Evolutionary conservation across 768 basidiomycete species (phyloP).

Genomic region (Coprinopsis cinerea): DNA sequence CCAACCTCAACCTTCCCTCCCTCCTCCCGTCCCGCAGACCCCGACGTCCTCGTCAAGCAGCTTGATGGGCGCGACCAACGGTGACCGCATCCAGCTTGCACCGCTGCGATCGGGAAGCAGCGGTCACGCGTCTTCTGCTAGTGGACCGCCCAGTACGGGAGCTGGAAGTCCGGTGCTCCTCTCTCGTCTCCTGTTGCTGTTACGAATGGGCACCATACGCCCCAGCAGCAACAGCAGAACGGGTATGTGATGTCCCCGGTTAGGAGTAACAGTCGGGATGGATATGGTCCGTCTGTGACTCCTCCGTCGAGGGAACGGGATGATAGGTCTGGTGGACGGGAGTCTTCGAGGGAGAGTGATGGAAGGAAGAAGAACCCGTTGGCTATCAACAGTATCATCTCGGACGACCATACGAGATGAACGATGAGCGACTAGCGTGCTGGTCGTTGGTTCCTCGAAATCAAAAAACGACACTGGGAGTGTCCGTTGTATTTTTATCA

Average conservation of each 20-base stretch:
- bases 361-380: constrained; percentile 54
- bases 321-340: constrained; percentile 15
- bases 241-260: not conserved
- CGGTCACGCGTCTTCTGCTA: constrained; percentile 1
- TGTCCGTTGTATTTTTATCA: constrained; percentile 5
- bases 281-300: constrained; percentile 17
- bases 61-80: constrained; percentile 16
- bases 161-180: constrained; percentile 11
- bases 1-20: constrained; percentile 3
- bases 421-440: not conserved
- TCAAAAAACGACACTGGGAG: not conserved
- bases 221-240: not conserved
- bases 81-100: constrained; percentile 50
- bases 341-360: constrained; percentile 13
- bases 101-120: constrained; percentile 33
- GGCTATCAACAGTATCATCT: constrained; percentile 69
- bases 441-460: not conserved
- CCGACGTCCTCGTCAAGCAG: constrained; percentile 10
- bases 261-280: constrained; percentile 24
- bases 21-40: constrained; percentile 12
- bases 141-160: constrained; percentile 10
- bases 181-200: constrained; percentile 9
- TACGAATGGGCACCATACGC: not conserved
- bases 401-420: constrained; percentile 31
- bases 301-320: constrained; percentile 18